These are phyloP conservation scores for Tolypocladium amazonense DNA, from an alignment of 2,329 filamentous ascomycete genomes.

Conservation along the genomic window DNA sequence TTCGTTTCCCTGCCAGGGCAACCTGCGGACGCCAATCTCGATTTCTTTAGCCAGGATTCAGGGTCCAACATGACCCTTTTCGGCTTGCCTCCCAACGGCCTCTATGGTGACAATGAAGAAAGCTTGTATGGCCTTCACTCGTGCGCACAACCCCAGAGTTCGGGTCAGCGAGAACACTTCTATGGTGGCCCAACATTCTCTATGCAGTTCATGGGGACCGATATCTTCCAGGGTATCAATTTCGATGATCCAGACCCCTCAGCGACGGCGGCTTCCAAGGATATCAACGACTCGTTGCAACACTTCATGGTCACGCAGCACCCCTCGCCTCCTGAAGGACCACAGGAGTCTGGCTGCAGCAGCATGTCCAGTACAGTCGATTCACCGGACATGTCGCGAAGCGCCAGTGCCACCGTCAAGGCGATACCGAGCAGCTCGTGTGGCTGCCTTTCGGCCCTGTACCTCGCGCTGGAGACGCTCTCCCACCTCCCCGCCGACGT, in stretches of 20 bases:
- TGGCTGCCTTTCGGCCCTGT: constrained; percentile 37
- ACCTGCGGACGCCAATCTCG: constrained; percentile 20
- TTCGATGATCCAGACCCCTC: constrained; percentile 19
- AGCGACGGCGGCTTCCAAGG: constrained; percentile 15
- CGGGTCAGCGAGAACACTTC: constrained; percentile 3
- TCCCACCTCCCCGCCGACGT: constrained; percentile 34
- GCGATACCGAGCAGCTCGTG: constrained; percentile 25
- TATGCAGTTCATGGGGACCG: constrained; percentile 13
- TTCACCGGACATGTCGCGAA: constrained; percentile 6
- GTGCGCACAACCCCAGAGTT: constrained; percentile 6
- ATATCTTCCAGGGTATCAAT: constrained; percentile 19
- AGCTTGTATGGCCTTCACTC: constrained; percentile 3
- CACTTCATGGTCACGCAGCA: constrained; percentile 13
- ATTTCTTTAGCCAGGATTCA: constrained; percentile 20
- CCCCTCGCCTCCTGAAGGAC: constrained; percentile 5
- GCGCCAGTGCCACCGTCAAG: constrained; percentile 6
- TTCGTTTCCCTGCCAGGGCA: constrained; percentile 1
- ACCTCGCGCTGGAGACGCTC: constrained; percentile 39
- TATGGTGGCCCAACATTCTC: constrained; percentile 3
- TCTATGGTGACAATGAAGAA: constrained; percentile 7
- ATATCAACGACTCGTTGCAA: constrained; percentile 15
- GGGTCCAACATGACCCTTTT: constrained; percentile 22
- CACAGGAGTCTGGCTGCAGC: constrained; percentile 12
- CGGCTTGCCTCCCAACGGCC: constrained; percentile 22
- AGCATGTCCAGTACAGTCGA: constrained; percentile 8